Base-by-base conservation (phyloP, 371 early-diverging fungal species). In the Mucor circinelloides region DNA sequence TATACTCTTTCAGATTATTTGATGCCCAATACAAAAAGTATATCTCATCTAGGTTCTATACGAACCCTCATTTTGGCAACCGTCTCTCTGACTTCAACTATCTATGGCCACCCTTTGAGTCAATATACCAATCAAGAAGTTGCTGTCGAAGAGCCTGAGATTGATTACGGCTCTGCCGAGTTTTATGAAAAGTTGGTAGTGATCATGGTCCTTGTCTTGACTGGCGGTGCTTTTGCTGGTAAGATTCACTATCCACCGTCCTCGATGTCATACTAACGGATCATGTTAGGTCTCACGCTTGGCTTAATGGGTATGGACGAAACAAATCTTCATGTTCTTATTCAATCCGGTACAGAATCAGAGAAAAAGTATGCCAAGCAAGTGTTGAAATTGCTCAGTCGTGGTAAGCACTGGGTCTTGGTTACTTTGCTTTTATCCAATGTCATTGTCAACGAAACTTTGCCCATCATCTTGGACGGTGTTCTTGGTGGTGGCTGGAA, bases 361-460 rank as follows among this genome's bases (percentile, higher is more conserved):
- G 91, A 95, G 72, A 81, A 82, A 54, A 73, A 69, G 34, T 86
- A 91, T 68, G 96, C 94, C 1, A 83, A 72, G 30, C 82, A 83
- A 55, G 93, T 95, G 7, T 78, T 83, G 60, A 89, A 83, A 27
- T 82, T 94, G 32, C 73, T 94, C 23, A 75, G 84, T 60, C 88
- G 90, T 40, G 91, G 93, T 71, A 87, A 89, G 56, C 94, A 94
- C 67, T 89, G 93, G 90, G 89, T 95, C 1, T 84, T 95, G 5
- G 95, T 95, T 4, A 97, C 98, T 2, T 77, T 98, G 55, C 77
- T 98, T 17, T 78, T 98, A 27, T 89, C 93, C 13, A 98, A 97
- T 79, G 95, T 95, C 12, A 84, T 98, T 38, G 89, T 97, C 38
- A 97, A 97, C 78, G 97, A 97, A 75, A 93, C 97, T 2, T 79